Conservation (phyloP, 2,329 filamentous ascomycete species). For the Botrytis hyacinthi region DNA sequence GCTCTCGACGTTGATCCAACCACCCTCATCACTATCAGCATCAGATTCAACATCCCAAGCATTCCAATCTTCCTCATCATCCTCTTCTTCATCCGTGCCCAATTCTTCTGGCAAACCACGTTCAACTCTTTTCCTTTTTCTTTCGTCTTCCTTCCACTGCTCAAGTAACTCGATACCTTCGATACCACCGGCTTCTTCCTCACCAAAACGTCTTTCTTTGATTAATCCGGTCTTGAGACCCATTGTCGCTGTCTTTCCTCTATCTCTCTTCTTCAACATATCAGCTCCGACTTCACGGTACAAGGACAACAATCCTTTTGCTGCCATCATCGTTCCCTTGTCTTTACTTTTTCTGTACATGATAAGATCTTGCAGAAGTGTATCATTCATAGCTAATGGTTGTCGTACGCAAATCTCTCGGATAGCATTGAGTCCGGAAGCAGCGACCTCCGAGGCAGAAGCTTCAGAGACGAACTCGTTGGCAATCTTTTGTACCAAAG, state of each 20-base stretch:
- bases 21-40: conserved; percentile 69
- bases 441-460: conserved; percentile 82
- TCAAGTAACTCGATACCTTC: conserved; percentile 90
- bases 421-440: conserved; percentile 91
- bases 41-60: conserved; percentile 43
- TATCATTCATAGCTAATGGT: conserved; percentile 94
- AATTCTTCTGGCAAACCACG: conserved; percentile 63
- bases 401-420: conserved; percentile 91
- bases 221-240: conserved; percentile 72
- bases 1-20: conserved; percentile 88
- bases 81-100: conserved; percentile 58
- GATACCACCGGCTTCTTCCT: conserved; percentile 76
- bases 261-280: conserved; percentile 82
- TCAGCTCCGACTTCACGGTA: conserved; percentile 91
- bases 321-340: conserved; percentile 98
- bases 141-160: conserved; percentile 91
- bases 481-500: conserved; percentile 89
- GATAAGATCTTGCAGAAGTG: conserved; percentile 90
- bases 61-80: conserved; percentile 33
- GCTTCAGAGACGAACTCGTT: conserved; percentile 98
- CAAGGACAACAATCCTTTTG: conserved; percentile 83
- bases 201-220: conserved; percentile 77
- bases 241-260: conserved; percentile 88
- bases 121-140: conserved; percentile 67
- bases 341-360: conserved; percentile 97